Evolutionary conservation across 2,329 filamentous ascomycete genomes (phyloP).

Genomic region (Cryoendolithus antarcticus): DNA sequence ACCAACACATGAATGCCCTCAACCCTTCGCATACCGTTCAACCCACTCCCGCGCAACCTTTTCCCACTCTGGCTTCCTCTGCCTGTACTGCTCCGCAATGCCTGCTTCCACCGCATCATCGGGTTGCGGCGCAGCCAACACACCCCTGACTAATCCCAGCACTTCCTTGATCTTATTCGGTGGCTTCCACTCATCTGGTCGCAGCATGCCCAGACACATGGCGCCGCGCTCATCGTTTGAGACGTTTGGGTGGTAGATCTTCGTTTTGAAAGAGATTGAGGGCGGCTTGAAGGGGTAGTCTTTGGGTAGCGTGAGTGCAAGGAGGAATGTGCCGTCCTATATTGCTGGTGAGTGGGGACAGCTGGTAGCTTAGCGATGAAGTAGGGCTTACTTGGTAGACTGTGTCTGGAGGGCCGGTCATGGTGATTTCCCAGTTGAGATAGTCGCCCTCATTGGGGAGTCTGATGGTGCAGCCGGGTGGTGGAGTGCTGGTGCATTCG

Average conservation of each 20-base stretch:
- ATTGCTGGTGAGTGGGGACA: conserved; percentile 4
- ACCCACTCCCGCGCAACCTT: conserved; percentile 66
- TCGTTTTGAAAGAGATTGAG: conserved; percentile 65
- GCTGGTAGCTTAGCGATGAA: background rate
- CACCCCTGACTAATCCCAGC: conserved; percentile 60
- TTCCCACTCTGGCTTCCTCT: conserved; percentile 55
- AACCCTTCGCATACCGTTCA: conserved; percentile 50
- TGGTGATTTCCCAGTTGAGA: conserved; percentile 54
- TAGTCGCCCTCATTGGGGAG: conserved; percentile 52
- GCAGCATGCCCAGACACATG: conserved; percentile 77
- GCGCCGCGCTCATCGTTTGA: conserved; percentile 74
- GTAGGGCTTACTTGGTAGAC: conserved; percentile 45
- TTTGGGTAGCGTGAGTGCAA: conserved; percentile 59
- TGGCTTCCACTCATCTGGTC: conserved; percentile 85
- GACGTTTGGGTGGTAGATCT: conserved; percentile 92
- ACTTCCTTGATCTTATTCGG: conserved; percentile 64
- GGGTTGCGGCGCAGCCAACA: conserved; percentile 70
- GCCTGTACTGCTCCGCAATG: conserved; percentile 75
- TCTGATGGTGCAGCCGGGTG: conserved; percentile 43
- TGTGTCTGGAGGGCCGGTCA: conserved; percentile 54
- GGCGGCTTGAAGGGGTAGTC: conserved; percentile 90
- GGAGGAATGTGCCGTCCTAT: conserved; percentile 59
- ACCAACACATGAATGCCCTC: background rate
- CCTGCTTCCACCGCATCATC: conserved; percentile 79
- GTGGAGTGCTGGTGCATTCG: conserved; percentile 45